phyloP scores from a whole-genome alignment of 768 basidiomycete genomes.

The Lactifluus rugatus region DNA sequence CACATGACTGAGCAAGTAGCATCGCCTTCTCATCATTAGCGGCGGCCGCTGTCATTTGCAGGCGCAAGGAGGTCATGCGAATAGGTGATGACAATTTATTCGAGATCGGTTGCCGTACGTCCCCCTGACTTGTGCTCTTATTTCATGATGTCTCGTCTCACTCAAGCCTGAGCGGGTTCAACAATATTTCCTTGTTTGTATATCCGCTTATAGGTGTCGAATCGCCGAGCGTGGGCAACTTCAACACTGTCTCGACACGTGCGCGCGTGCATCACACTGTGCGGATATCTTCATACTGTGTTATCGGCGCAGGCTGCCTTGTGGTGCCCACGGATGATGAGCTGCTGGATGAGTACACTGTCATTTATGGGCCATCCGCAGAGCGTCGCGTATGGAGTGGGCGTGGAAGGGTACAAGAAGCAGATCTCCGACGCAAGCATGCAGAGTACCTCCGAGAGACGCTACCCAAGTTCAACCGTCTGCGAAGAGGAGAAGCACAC shows the following conservation, averaged over 20 bases:
- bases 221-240: slow-evolving; percentile 71
- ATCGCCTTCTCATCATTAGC: neutral
- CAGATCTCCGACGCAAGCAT: slow-evolving; percentile 77
- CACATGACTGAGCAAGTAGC: slow-evolving; percentile 4
- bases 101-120: slow-evolving; percentile 87
- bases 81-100: slow-evolving; percentile 93
- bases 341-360: slow-evolving; percentile 70
- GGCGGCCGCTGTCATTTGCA: slow-evolving; percentile 21
- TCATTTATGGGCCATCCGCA: slow-evolving; percentile 68
- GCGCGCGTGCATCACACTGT: slow-evolving; percentile 79
- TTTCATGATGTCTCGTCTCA: neutral
- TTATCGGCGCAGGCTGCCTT: slow-evolving; percentile 71
- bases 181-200: neutral
- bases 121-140: neutral
- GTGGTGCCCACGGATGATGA: slow-evolving; percentile 75
- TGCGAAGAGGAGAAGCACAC: slow-evolving; percentile 27
- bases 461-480: slow-evolving; percentile 79
- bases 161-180: too few species aligned
- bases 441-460: slow-evolving; percentile 88
- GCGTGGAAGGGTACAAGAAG: slow-evolving; percentile 72
- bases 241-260: slow-evolving; percentile 80
- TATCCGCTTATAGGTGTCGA: slow-evolving; percentile 57
- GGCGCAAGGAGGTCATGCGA: slow-evolving; percentile 76
- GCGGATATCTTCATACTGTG: slow-evolving; percentile 68
- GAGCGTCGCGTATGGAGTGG: slow-evolving; percentile 81